Evolutionary conservation across 176 grass and related monocot species (phyloP).

Genomic region (Phoenix dactylifera): DNA sequence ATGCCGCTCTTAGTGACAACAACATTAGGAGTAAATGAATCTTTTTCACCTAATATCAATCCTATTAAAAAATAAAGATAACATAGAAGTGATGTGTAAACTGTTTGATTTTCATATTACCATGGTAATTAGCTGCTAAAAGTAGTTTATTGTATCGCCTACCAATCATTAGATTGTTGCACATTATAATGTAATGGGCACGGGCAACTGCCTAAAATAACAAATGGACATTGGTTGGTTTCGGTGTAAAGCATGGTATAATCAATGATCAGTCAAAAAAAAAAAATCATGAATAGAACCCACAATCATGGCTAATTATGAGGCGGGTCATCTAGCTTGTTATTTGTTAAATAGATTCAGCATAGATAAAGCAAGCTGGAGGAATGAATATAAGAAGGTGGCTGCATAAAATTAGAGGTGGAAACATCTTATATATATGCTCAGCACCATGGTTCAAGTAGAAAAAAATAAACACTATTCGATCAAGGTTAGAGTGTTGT

Average conservation of each 20-base stretch:
- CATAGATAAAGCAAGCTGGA: constrained; percentile 25
- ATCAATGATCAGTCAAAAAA: too few relatives aligned
- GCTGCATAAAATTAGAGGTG: background rate
- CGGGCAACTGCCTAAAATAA: too few relatives aligned
- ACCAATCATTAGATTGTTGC: too few relatives aligned
- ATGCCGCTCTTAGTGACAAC: constrained; percentile 5
- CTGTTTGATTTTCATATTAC: too few relatives aligned
- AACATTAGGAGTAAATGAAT: constrained; percentile 6
- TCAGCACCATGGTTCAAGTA: background rate
- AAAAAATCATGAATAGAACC: background rate
- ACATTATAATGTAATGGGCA: too few relatives aligned
- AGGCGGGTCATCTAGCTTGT: constrained; percentile 26
- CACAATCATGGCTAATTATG: constrained; percentile 38
- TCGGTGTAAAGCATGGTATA: too few relatives aligned
- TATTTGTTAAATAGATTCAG: constrained; percentile 20
- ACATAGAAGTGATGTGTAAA: background rate
- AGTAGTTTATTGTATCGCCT: too few relatives aligned
- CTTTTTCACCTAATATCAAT: too few relatives aligned
- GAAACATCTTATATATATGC: background rate
- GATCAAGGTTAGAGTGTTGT: too few relatives aligned
- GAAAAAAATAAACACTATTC: background rate
- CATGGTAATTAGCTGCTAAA: too few relatives aligned
- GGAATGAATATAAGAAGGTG: constrained; percentile 13
- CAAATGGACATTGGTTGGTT: too few relatives aligned
- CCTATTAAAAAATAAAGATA: too few relatives aligned